phyloP scores from a whole-genome alignment of 1,139 yeast genomes.

The Sugiyamaella paludigena region DNA sequence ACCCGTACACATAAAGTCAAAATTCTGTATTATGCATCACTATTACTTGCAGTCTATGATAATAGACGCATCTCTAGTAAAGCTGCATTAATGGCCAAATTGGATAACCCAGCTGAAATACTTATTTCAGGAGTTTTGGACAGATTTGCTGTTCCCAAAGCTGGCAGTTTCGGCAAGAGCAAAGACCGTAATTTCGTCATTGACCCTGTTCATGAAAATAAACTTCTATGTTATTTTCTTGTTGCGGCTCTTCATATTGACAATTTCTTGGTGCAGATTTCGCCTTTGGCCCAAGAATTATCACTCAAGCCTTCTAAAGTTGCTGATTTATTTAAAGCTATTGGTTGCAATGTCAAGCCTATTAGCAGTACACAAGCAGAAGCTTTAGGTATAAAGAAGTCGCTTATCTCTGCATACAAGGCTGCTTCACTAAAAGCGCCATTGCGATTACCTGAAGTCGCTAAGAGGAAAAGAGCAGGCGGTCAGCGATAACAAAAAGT shows the following conservation, averaged over 20 bases:
- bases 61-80: constrained; percentile 66
- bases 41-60: constrained; percentile 74
- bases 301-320: constrained; percentile 77
- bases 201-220: constrained; percentile 87
- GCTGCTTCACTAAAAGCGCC: constrained; percentile 86
- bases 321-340: constrained; percentile 64
- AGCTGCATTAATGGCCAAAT: constrained; percentile 56
- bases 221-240: constrained; percentile 73
- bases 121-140: constrained; percentile 71
- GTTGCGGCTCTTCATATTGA: constrained; percentile 74
- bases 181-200: constrained; percentile 63
- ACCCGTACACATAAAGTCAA: constrained; percentile 60
- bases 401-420: constrained; percentile 64
- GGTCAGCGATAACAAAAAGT: background rate
- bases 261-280: constrained; percentile 68
- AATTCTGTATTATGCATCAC: constrained; percentile 71
- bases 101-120: constrained; percentile 67
- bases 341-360: constrained; percentile 78
- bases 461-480: constrained; percentile 27
- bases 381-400: constrained; percentile 72
- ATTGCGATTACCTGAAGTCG: constrained; percentile 80
- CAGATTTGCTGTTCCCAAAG: constrained; percentile 63
- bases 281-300: constrained; percentile 82
- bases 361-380: constrained; percentile 81
- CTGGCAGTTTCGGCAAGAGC: constrained; percentile 67